phyloP scores from a whole-genome alignment of 192 early-diverging fungal genomes.

The Chytriomyces sp. region DNA sequence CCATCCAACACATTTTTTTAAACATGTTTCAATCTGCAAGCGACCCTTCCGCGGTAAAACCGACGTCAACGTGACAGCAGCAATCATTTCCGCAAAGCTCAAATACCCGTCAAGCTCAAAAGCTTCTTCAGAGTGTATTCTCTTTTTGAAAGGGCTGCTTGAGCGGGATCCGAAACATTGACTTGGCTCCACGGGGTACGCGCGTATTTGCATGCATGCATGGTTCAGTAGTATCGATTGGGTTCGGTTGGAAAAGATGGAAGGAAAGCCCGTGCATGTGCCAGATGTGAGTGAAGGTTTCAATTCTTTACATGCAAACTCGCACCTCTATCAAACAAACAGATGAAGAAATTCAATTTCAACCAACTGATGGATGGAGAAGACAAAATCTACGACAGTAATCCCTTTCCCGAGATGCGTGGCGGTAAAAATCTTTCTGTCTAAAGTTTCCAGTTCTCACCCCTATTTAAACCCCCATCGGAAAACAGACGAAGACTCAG shows the following conservation, averaged over 20 bases:
- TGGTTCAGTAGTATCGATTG: not conserved
- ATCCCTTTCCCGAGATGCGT: not conserved
- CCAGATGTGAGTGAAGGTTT: slow-evolving; percentile 8
- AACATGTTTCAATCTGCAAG: not conserved
- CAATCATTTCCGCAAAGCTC: not conserved
- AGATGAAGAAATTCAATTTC: not conserved
- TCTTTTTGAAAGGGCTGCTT: not conserved
- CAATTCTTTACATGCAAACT: no score
- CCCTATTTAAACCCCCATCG: not conserved
- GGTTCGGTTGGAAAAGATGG: not conserved
- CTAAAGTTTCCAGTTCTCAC: not conserved
- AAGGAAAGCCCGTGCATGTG: slow-evolving; percentile 7
- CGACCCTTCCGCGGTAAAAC: not conserved
- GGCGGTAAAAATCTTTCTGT: no score
- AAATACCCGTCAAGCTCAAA: not conserved
- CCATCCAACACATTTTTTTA: not conserved
- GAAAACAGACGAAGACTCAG: not conserved
- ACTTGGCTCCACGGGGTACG: not conserved
- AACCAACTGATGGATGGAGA: not conserved
- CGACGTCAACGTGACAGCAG: not conserved
- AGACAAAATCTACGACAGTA: not conserved
- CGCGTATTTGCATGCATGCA: not conserved
- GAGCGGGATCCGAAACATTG: not conserved
- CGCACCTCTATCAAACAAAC: no score
- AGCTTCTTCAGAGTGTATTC: not conserved